Conservation (phyloP, 441 rosid species). For the Sinapis alba region DNA sequence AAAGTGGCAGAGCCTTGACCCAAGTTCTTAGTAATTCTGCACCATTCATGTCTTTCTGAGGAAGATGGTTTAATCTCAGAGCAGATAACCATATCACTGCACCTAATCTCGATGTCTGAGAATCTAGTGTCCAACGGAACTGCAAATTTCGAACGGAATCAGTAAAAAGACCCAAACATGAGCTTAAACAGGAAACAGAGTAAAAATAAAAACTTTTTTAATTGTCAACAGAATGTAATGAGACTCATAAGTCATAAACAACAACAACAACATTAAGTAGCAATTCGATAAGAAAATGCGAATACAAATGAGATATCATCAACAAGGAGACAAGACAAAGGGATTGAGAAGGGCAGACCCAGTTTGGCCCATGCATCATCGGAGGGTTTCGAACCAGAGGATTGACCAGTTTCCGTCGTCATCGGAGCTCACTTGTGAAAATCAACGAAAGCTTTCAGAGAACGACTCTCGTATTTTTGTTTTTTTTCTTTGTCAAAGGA, state of each 20-base stretch:
- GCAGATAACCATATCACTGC: constrained; percentile 57
- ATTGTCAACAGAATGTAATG: not conserved
- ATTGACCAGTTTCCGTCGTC: constrained; percentile 54
- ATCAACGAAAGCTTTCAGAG: constrained; percentile 2
- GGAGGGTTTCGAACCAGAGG: constrained; percentile 46
- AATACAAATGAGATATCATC: not conserved
- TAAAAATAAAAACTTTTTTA: not conserved
- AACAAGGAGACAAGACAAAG: not conserved
- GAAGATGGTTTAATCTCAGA: constrained; percentile 63
- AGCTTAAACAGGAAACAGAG: not conserved
- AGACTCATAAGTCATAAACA: not conserved
- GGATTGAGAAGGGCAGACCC: constrained; percentile 39
- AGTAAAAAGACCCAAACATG: not conserved
- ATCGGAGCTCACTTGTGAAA: constrained; percentile 5
- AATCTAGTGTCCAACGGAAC: constrained; percentile 68
- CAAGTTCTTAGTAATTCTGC: constrained; percentile 71
- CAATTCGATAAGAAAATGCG: no score
- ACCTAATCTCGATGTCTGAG: constrained; percentile 67
- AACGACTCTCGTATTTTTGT: not conserved
- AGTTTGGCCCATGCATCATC: constrained; percentile 72
- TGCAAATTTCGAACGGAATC: constrained; percentile 41
- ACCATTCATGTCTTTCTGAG: constrained; percentile 65
- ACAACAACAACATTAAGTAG: not conserved
- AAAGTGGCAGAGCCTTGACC: constrained; percentile 59
- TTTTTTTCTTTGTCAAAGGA: not conserved